Conservation (phyloP, 192 early-diverging fungal species). For the Backusella australiensis region DNA sequence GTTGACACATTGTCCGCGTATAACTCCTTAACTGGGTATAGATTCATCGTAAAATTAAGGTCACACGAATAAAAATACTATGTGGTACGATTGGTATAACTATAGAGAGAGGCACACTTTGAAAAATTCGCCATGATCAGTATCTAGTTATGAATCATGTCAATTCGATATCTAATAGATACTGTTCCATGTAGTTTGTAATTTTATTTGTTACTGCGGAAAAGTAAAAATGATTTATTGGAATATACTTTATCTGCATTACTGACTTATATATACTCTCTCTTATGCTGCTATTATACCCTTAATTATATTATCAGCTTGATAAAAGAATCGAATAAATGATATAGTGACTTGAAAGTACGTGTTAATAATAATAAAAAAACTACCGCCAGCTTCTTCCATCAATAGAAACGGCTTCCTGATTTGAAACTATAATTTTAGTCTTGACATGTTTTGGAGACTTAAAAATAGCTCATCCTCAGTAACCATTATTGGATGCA, state of each 20-base stretch:
- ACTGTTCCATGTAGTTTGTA: too few species aligned
- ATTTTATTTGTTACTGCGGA: too few species aligned
- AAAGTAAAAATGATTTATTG: too few species aligned
- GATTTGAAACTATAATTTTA: background rate
- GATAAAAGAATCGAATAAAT: background rate
- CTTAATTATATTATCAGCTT: background rate
- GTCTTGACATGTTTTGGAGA: background rate
- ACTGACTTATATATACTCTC: too few species aligned
- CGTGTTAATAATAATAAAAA: background rate
- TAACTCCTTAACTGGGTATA: background rate
- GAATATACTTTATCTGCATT: too few species aligned
- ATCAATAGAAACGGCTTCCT: background rate
- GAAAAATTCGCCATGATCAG: background rate
- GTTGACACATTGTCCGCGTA: background rate
- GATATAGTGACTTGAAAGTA: background rate
- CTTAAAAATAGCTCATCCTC: background rate
- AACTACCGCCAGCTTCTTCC: background rate
- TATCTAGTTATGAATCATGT: background rate
- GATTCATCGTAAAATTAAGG: background rate
- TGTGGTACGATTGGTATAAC: background rate
- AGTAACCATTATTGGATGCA: background rate
- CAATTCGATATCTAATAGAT: background rate
- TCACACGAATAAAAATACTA: background rate
- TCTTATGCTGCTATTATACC: too few species aligned
- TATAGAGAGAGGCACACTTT: background rate